Percentiles rank a stretch among this genome's conserved stretches.
Conservation (phyloP, 805 yeast species). For the Millerozyma miso region DNA sequence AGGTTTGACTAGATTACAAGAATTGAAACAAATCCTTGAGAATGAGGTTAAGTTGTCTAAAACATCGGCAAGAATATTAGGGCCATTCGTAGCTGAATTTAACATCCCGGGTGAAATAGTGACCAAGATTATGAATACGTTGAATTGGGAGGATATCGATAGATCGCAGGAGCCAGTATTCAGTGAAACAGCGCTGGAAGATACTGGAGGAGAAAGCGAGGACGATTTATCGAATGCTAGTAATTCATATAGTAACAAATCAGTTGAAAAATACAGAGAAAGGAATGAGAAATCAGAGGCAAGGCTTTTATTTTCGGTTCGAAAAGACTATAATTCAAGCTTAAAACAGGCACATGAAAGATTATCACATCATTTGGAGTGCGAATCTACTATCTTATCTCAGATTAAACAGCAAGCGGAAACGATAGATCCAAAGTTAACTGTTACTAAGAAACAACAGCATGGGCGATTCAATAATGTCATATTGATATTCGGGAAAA, state of each 20-base stretch:
- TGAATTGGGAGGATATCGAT: not conserved
- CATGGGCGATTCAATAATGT: conserved; percentile 36
- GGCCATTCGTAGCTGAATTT: conserved; percentile 21
- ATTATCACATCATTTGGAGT: conserved; percentile 18
- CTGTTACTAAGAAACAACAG: conserved; percentile 23
- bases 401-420: conserved; percentile 15
- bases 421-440: conserved; percentile 26
- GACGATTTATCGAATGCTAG: not conserved
- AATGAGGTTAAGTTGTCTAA: conserved; percentile 14
- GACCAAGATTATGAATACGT: conserved; percentile 33
- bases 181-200: not conserved
- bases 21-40: conserved; percentile 14
- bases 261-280: conserved; percentile 18
- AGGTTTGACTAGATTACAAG: conserved; percentile 23
- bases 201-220: not conserved
- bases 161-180: not conserved
- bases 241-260: conserved; percentile 13
- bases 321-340: conserved; percentile 26
- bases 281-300: conserved; percentile 3
- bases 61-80: conserved; percentile 18
- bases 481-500: conserved; percentile 43
- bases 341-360: conserved; percentile 31
- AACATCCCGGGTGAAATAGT: conserved; percentile 34
- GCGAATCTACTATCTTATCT: conserved; percentile 22
- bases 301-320: conserved; percentile 26